Conservation (phyloP, 1,284 basidiomycete species). For the Rhodotorula sp. region DNA sequence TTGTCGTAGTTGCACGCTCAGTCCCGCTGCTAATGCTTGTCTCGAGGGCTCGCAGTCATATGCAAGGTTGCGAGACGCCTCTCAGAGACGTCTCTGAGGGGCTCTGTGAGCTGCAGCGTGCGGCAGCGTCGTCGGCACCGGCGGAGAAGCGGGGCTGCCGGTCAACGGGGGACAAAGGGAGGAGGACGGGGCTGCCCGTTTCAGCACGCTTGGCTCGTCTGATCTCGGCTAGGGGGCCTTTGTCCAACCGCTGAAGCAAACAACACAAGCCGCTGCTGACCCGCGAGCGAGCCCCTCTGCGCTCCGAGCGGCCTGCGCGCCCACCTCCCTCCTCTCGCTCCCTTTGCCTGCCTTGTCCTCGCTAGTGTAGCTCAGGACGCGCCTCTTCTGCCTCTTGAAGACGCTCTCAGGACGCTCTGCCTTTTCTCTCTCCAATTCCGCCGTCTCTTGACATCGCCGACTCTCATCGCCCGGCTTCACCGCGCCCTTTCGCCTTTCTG, state of each 20-base stretch:
- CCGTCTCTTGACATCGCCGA: not conserved
- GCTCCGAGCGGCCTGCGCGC: not conserved
- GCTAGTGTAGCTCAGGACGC: not conserved
- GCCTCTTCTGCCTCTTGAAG: not conserved
- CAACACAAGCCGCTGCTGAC: not conserved
- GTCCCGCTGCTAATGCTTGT: not conserved
- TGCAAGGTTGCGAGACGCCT: not conserved
- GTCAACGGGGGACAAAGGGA: not conserved
- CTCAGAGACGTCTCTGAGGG: not conserved
- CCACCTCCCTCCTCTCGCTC: not conserved
- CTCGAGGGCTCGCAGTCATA: not conserved
- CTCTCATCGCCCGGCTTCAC: not conserved
- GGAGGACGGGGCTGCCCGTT: no score
- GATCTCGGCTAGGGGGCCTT: not conserved
- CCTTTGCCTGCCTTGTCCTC: slow-evolving; percentile 1
- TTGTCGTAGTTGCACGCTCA: not conserved
- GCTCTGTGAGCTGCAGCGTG: no score
- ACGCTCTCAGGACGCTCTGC: not conserved
- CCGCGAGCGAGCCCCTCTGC: not conserved
- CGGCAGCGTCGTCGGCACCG: not conserved
- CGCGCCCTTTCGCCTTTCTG: not conserved
- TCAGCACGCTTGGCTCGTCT: no score
- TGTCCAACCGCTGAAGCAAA: not conserved
- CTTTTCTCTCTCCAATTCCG: not conserved
- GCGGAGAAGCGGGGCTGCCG: not conserved